Percentiles rank a stretch among this genome's conserved stretches.
phyloP scores from a whole-genome alignment of 1,139 yeast species.

The Taiozyma sp. region DNA sequence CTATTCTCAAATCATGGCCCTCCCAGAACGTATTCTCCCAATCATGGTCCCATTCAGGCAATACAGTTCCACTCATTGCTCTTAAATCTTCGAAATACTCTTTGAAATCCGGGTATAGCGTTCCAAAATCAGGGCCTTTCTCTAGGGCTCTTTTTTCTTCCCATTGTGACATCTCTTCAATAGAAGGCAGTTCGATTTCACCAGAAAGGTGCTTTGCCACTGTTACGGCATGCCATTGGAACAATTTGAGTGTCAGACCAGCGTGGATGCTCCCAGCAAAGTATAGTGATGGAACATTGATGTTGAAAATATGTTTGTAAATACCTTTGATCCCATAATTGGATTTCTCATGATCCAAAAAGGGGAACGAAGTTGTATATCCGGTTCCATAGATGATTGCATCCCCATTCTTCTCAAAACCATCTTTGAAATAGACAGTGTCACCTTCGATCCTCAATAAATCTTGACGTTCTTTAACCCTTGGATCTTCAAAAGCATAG shows the following conservation, averaged over 20 bases:
- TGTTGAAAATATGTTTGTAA: constrained; percentile 34
- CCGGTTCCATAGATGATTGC: constrained; percentile 34
- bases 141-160: constrained; percentile 6
- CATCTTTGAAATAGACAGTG: constrained; percentile 29
- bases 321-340: constrained; percentile 26
- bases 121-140: constrained; percentile 11
- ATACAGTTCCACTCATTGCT: constrained; percentile 3
- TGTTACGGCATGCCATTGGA: constrained; percentile 22
- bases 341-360: constrained; percentile 19
- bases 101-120: constrained; percentile 6
- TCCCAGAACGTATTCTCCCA: constrained; percentile 10
- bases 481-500: constrained; percentile 4
- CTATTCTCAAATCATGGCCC: constrained; percentile 9
- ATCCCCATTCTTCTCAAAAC: constrained; percentile 28
- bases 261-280: constrained; percentile 23
- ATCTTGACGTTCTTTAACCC: constrained; percentile 4
- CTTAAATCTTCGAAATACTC: constrained; percentile 7
- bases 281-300: constrained; percentile 38
- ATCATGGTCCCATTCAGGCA: constrained; percentile 7
- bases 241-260: constrained; percentile 17
- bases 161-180: constrained; percentile 12
- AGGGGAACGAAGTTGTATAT: constrained; percentile 31
- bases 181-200: constrained; percentile 10
- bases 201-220: constrained; percentile 22
- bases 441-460: constrained; percentile 4